Conservation (phyloP, 1,284 basidiomycete genomes). For the Cutaneotrichosporon daszewskae region DNA sequence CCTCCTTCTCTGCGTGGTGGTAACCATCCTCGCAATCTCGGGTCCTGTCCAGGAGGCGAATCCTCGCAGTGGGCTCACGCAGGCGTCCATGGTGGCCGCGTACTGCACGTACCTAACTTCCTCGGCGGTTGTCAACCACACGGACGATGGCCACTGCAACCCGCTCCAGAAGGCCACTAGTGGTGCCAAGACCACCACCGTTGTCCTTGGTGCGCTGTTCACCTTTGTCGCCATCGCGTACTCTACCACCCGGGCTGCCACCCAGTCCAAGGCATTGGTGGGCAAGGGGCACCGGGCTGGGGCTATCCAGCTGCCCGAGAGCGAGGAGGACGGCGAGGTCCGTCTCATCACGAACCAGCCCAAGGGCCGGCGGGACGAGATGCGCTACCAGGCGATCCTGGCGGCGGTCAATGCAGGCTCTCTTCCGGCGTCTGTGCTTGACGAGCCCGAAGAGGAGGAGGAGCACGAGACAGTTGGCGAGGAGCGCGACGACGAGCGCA, state of each 20-base stretch:
- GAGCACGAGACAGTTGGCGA: slow-evolving; percentile 64
- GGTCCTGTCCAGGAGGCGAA: slow-evolving; percentile 88
- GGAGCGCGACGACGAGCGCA: slow-evolving; percentile 82
- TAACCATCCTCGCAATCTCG: slow-evolving; percentile 78
- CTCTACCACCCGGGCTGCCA: slow-evolving; percentile 91
- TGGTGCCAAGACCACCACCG: slow-evolving; percentile 77
- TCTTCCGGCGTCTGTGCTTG: slow-evolving; percentile 84
- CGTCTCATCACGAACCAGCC: slow-evolving; percentile 80
- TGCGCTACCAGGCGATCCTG: slow-evolving; percentile 88
- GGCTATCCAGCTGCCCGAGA: slow-evolving; percentile 57
- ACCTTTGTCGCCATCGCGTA: slow-evolving; percentile 98
- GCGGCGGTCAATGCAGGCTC: slow-evolving; percentile 96
- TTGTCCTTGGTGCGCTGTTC: slow-evolving; percentile 86
- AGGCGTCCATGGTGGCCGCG: slow-evolving; percentile 91
- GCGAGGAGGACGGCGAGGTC: slow-evolving; percentile 51
- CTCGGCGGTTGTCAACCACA: slow-evolving; percentile 89
- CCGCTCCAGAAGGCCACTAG: slow-evolving; percentile 58
- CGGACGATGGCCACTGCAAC: slow-evolving; percentile 74
- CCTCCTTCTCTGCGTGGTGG: slow-evolving; percentile 69
- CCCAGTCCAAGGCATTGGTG: slow-evolving; percentile 83
- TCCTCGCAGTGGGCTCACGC: slow-evolving; percentile 88
- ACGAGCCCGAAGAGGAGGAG: slow-evolving; percentile 68
- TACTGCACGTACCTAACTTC: slow-evolving; percentile 96
- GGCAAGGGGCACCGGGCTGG: slow-evolving; percentile 56
- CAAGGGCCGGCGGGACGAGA: slow-evolving; percentile 67